A percentile compares a stretch with the other conserved stretches of the same genome.
Conservation (phyloP, 2,329 filamentous ascomycete genomes). For the Biscogniauxia marginata region DNA sequence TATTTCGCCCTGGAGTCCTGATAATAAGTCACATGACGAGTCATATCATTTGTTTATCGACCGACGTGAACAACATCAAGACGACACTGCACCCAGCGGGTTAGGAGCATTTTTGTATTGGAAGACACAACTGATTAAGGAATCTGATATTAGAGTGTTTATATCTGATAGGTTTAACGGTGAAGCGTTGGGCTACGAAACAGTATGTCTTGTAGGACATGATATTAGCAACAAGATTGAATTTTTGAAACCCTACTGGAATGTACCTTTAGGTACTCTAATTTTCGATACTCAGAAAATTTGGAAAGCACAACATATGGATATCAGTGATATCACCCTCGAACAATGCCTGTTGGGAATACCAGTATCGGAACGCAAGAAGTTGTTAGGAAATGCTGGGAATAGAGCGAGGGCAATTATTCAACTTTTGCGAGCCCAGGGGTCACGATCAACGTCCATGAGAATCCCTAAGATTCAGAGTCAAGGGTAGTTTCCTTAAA, state of each 20-base stretch:
- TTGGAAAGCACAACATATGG: constrained; percentile 10
- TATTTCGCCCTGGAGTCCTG: constrained; percentile 2
- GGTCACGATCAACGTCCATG: background rate
- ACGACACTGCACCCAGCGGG: background rate
- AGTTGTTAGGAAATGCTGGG: constrained; percentile 11
- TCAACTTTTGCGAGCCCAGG: constrained; percentile 3
- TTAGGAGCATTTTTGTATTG: constrained; percentile 3
- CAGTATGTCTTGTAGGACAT: constrained; percentile 5
- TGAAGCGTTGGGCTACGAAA: background rate
- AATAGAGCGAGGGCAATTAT: constrained; percentile 9
- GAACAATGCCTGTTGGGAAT: constrained; percentile 4
- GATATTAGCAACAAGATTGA: background rate
- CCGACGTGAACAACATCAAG: background rate
- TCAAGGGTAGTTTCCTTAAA: too few relatives aligned
- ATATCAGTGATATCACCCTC: background rate
- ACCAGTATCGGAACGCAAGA: background rate
- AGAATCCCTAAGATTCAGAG: too few relatives aligned
- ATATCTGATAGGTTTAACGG: background rate
- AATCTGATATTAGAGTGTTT: background rate
- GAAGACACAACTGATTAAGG: background rate
- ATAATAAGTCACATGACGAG: background rate
- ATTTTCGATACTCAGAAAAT: constrained; percentile 16
- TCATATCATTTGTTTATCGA: constrained; percentile 6
- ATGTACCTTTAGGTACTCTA: background rate
- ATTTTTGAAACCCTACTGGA: constrained; percentile 4